Conservation (phyloP, 2,329 filamentous ascomycete genomes). For the Neophaeococcomyces mojaviensis region DNA sequence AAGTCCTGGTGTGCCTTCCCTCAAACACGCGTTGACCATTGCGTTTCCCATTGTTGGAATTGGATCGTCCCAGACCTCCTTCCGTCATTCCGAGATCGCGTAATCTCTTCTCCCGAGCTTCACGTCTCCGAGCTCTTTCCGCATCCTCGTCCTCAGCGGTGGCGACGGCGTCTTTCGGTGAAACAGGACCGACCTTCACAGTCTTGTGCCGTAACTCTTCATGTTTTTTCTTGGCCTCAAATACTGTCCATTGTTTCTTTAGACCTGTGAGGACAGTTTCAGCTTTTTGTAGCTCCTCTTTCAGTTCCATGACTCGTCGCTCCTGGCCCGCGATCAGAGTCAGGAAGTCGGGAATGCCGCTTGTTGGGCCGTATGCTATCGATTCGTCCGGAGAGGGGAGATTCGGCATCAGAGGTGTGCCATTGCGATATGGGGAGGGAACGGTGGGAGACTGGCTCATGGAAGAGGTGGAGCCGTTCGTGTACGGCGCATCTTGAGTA, state of each 20-base stretch:
- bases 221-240: constrained; percentile 70
- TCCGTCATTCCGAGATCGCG: neutral
- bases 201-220: constrained; percentile 47
- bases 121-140: neutral
- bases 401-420: constrained; percentile 20
- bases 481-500: neutral
- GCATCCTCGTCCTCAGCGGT: constrained; percentile 32
- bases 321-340: constrained; percentile 90
- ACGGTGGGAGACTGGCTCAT: constrained; percentile 1
- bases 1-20: constrained; percentile 55
- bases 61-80: neutral
- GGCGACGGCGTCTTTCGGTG: constrained; percentile 53
- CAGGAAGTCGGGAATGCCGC: constrained; percentile 55
- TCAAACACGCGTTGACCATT: constrained; percentile 55
- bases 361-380: neutral
- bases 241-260: constrained; percentile 74
- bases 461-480: neutral
- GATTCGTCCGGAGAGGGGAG: constrained; percentile 24
- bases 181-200: constrained; percentile 6
- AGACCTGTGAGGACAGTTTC: constrained; percentile 68
- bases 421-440: constrained; percentile 10
- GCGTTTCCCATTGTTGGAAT: neutral
- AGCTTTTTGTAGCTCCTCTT: constrained; percentile 78
- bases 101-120: constrained; percentile 3
- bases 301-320: constrained; percentile 78